phyloP scores from a whole-genome alignment of 1,284 basidiomycete species.

The Trichosporon ovoides region DNA sequence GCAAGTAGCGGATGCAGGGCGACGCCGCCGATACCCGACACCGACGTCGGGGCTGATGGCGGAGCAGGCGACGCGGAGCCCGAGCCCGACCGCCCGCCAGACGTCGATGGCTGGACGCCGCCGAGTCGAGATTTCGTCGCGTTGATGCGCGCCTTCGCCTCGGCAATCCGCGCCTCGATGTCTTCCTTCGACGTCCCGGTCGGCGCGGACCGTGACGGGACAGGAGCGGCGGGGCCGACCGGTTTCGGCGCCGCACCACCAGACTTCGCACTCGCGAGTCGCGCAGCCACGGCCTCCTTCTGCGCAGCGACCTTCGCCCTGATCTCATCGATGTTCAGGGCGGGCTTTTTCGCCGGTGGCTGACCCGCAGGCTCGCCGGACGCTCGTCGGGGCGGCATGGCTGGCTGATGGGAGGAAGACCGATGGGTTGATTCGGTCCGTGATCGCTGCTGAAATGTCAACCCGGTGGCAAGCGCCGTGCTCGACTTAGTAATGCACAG shows the following conservation, averaged over 20 bases:
- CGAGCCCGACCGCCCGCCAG: not conserved
- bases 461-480: not conserved
- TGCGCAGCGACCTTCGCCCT: slow-evolving; percentile 75
- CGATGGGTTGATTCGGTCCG: not conserved
- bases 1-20: slow-evolving; percentile 80
- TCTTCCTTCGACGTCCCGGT: slow-evolving; percentile 52
- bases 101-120: slow-evolving; percentile 10
- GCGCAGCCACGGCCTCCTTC: slow-evolving; percentile 66
- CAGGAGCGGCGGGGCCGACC: not conserved
- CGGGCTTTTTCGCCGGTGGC: slow-evolving; percentile 23
- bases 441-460: not conserved
- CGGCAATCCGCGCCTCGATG: slow-evolving; percentile 63
- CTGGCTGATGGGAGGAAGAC: not conserved
- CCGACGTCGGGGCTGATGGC: not conserved
- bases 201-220: not conserved
- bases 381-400: slow-evolving; percentile 11
- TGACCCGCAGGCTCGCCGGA: slow-evolving; percentile 19
- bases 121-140: slow-evolving; percentile 56
- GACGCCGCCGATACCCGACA: slow-evolving; percentile 47
- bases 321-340: slow-evolving; percentile 30
- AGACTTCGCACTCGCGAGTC: slow-evolving; percentile 44
- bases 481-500: not conserved
- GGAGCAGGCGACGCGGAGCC: not conserved
- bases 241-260: slow-evolving; percentile 37
- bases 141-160: slow-evolving; percentile 70